Conservation (phyloP, 345 rosid genomes). For the Theobroma cacao region DNA sequence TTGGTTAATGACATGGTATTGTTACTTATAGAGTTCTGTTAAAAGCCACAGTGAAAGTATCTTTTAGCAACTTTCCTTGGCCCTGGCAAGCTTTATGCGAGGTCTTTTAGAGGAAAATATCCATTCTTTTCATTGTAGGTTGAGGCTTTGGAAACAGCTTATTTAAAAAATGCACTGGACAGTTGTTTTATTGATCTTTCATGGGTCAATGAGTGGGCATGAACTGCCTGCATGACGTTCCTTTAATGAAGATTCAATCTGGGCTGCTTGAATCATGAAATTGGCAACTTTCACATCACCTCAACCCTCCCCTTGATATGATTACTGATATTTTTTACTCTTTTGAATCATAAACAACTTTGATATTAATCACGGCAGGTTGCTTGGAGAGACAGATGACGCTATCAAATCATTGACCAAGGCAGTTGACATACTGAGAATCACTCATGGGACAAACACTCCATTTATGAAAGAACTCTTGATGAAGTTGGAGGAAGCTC, state of each 20-base stretch:
- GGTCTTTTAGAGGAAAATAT: neutral
- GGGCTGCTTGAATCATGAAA: no score
- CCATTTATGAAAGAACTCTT: constrained; percentile 70
- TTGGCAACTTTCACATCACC: no score
- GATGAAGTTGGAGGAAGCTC: constrained; percentile 81
- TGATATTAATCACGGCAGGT: constrained; percentile 37
- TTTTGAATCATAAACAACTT: neutral
- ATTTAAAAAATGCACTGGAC: neutral
- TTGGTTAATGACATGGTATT: neutral
- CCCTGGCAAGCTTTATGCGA: neutral
- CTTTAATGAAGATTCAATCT: no score
- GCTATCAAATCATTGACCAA: constrained; percentile 60
- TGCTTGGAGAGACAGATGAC: constrained; percentile 57
- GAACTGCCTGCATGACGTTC: no score
- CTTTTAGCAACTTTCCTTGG: neutral
- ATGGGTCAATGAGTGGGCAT: neutral
- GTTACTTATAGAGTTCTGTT: neutral
- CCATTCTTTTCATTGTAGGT: neutral
- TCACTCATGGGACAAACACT: constrained; percentile 68
- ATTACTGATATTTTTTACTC: neutral
- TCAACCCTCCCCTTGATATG: neutral
- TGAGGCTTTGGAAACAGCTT: neutral
- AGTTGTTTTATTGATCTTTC: neutral
- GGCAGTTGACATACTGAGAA: constrained; percentile 57
- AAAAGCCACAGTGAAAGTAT: neutral